Evolutionary conservation across 345 rosid genomes (phyloP), one percentile per base, ranked within the genome.

Genomic region (Trapa incisa): DNA sequence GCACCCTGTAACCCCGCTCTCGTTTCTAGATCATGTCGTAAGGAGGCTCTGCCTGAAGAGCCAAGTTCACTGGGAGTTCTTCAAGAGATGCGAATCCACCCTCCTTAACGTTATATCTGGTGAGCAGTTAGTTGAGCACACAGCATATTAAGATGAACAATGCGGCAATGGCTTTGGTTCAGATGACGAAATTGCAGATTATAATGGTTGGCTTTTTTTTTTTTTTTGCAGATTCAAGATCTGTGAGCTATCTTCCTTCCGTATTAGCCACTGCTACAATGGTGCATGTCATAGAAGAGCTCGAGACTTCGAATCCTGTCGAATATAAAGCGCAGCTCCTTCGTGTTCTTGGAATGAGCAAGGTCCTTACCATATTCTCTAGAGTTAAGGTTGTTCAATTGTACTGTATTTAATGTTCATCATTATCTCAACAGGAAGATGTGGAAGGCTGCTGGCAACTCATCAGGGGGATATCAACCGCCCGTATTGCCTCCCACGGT

Each of bases 221-320:
- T 56, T 13, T 13, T 61, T 53, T 68, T 66, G 35, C 78, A 94
- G 99, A 94, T 81, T 74, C 82, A 37, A 83, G 96, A 86, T 86
- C 75, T 68, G 78, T 81, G 79, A 69, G 75, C 5, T 83, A 79
- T 81, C 84, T 81, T 6, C 97, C 99, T 42, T 89, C 96, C 48
- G 87, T 82, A 37, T 72, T 89, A 75, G 99, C 97, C 17, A 74
- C 99, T 45, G 90, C 99, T 3, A 83, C 92, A 52, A 89, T 91
- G 93, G 79, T 89, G 84, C 83, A 80, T 62, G 84, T 82, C 52
- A 84, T 87, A 37, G 84, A 83, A 69, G 81, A 78, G 74, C 76
- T 87, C 47, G 87, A 87, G 68, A 83, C 83, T 15, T 39, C 70
- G 70, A 78, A 84, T 39, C 77, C 85, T 65, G 47, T 73, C 54